Evolutionary conservation across 73 alveolate genomes (phyloP).

Genomic region (Tetrahymena borealis): DNA sequence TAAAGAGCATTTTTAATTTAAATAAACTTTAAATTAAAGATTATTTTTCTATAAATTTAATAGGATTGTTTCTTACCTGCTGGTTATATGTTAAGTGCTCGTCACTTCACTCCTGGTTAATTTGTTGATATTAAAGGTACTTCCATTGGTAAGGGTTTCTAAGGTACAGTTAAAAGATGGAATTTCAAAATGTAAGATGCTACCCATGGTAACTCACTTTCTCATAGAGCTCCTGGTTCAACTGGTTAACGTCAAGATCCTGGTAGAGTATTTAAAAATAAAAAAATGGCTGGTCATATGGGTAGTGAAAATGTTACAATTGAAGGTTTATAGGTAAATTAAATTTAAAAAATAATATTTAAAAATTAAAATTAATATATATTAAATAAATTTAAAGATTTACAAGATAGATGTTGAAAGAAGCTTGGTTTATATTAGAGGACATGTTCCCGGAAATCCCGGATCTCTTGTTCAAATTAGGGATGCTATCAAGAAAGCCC

Average conservation of each 20-base stretch:
- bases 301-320: slow-evolving; percentile 56
- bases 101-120: slow-evolving; percentile 68
- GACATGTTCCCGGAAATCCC: slow-evolving; percentile 76
- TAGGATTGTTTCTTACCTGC: slow-evolving; percentile 63
- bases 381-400: slow-evolving; percentile 1
- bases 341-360: neutral
- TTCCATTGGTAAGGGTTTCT: slow-evolving; percentile 72
- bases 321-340: slow-evolving; percentile 2
- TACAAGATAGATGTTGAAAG: slow-evolving; percentile 71
- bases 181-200: slow-evolving; percentile 62
- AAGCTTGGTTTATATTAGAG: slow-evolving; percentile 58
- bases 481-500: slow-evolving; percentile 53
- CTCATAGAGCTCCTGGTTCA: slow-evolving; percentile 76
- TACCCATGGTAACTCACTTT: slow-evolving; percentile 73
- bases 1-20: neutral
- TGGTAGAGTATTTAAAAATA: slow-evolving; percentile 77
- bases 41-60: neutral
- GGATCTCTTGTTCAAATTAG: slow-evolving; percentile 54
- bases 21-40: neutral
- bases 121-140: slow-evolving; percentile 61
- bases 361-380: neutral
- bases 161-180: slow-evolving; percentile 78
- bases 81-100: slow-evolving; percentile 72
- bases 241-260: slow-evolving; percentile 77
- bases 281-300: slow-evolving; percentile 85